Base-by-base conservation (phyloP, 2,329 filamentous ascomycete species). In the Akanthomyces dipterigenus region DNA sequence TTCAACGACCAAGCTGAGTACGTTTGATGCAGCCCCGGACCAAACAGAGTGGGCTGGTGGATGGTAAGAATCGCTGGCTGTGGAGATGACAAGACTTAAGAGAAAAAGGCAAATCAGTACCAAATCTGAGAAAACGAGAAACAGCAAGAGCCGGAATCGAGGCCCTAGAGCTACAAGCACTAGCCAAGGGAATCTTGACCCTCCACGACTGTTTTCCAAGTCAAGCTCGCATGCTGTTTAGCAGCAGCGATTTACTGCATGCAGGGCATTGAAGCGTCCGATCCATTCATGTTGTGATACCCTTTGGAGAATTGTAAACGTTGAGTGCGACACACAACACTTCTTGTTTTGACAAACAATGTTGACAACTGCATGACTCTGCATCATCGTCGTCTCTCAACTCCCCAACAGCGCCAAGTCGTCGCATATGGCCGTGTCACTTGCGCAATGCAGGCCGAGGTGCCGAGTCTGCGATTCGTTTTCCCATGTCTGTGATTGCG, bases 221-320 rank as follows among this genome's bases (percentile, higher is more conserved):
- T 16, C 28, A 28, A 3, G 28, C 22, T 57, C 43, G 43, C 31
- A 49, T 57, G 22, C 9, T 40, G 7, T 38, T 49, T 49, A 16
- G 16, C 45, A 48, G 5, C 45, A 40, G 43, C 31, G 20, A 38
- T 46, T 31, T 11, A 20, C 7, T 22, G 3, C 43, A 48, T 49
- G 55, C 55, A 57, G 43, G 22, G 22, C 22, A 31, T 40, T 22
- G 22, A n/a, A 57, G 22, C 16, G 2, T 31, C 36, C 43, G 55
- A 57, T 49, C 43, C 18, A 43, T 28, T 28, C 31, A 40, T 57
- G 43, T 14, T 57, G 55, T 57, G 43, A 40, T 49, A 59, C 46
- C 38, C 24, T 51, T 11, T 18, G 22, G 20, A 20, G 5, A n/a
- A 16, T 57, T 6, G 14, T 22, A 40, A 43, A 49, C 18, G 22